Evolutionary conservation across 257 asterid genomes (phyloP), one percentile per base, ranked within the genome.

Genomic region (Misopates orontium): DNA sequence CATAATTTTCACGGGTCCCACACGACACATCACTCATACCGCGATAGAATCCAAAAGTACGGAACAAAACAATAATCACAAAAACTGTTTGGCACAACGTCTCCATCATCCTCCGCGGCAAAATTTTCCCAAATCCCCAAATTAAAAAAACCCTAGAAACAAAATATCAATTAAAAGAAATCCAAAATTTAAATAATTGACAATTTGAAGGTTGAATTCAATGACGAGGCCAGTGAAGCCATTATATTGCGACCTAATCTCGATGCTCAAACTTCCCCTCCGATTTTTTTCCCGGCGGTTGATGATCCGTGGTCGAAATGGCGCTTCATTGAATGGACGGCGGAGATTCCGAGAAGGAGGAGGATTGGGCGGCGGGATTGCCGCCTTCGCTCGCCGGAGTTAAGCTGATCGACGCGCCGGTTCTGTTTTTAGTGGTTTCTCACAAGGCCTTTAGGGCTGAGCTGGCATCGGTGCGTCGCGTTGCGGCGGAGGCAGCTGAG

Each of bases 401-500:
- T 64, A 80, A 77, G 17, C 82, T 90, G 48, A 82, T 73, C 69
- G 95, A 88, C 18, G 84, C 96, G 1, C 96, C 98, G 0, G 72
- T 91, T 36, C 88, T 88, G 4, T 83, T 91, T 71, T 78, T 91
- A 16, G 98, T 86, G 32, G 79, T 75, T 44, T 81, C 90, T 28
- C 98, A 91, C n/a, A 88, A 86, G 80, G 96, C 89, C 66, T 79
- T 86, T 23, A 76, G 82, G 0, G 73, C 77, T 53, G 98, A 91
- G 84, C 85, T 91, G 18, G 85, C 73, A 14, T 74, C 75, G 41
- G 74, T 91, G 21, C 83, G 75, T 71, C 73, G 75, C 19, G 54
- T 60, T 44, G 95, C 85, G 57, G 76, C 76, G 76, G 93, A 81
- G 76, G 86, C 85, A 1, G 79, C 75, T 21, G 82, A 74, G 60